Evolutionary conservation across 2,329 filamentous ascomycete species (phyloP).

Genomic region (Diaporthe sp.): DNA sequence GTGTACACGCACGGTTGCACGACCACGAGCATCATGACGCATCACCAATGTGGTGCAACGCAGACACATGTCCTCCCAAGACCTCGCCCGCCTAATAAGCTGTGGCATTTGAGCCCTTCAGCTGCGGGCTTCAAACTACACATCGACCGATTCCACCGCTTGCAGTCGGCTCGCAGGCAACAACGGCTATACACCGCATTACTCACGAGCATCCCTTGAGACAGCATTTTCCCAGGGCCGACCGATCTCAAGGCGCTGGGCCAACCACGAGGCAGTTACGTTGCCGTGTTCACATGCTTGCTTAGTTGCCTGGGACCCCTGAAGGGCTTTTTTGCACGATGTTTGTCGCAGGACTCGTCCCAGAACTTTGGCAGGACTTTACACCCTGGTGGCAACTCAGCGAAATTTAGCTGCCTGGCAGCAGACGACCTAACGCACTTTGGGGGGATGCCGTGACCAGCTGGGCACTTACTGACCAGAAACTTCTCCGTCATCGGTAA

Average conservation of each 20-base stretch:
- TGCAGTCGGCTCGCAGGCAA: background rate
- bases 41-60: conserved; percentile 4
- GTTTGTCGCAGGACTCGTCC: background rate
- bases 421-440: background rate
- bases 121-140: too few species aligned
- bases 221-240: background rate
- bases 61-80: conserved; percentile 13
- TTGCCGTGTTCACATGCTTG: background rate
- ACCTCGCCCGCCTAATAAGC: background rate
- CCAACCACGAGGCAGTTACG: background rate
- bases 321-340: background rate
- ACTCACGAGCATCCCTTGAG: background rate
- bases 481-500: background rate
- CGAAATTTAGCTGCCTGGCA: background rate
- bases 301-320: background rate
- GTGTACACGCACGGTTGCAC: background rate
- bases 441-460: background rate
- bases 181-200: conserved; percentile 1
- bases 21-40: background rate
- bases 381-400: background rate
- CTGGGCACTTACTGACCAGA: conserved; percentile 18
- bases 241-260: background rate
- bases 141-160: background rate
- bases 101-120: background rate
- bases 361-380: background rate